A percentile compares a stretch with the other conserved stretches of the same genome.
These are phyloP conservation scores for Albatrellus sp. DNA, from an alignment of 1,284 basidiomycete species.

Conservation along the genomic window DNA sequence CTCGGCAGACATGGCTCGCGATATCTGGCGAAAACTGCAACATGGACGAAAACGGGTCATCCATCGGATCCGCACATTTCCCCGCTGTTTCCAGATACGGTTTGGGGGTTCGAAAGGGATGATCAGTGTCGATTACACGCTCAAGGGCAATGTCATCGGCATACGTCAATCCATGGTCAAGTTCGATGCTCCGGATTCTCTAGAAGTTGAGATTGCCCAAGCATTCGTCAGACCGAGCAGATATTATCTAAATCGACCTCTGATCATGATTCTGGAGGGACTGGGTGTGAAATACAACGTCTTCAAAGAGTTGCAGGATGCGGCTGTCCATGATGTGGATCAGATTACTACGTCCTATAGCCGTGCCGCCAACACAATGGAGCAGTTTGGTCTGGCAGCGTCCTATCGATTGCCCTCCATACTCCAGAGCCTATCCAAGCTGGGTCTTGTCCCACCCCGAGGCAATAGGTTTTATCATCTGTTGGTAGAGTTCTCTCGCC, in stretches of 20 bases:
- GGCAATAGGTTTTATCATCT: slow-evolving; percentile 37
- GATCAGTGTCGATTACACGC: slow-evolving; percentile 39
- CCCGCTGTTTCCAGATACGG: slow-evolving; percentile 46
- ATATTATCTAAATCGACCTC: slow-evolving; percentile 53
- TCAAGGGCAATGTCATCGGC: slow-evolving; percentile 32
- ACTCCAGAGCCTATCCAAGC: slow-evolving; percentile 35
- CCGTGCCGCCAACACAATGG: slow-evolving; percentile 34
- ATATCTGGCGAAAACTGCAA: slow-evolving; percentile 34
- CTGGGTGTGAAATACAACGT: slow-evolving; percentile 38
- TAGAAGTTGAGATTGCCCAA: slow-evolving; percentile 48
- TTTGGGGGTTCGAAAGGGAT: slow-evolving; percentile 54
- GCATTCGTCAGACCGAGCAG: slow-evolving; percentile 47
- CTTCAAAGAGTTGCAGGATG: slow-evolving; percentile 44
- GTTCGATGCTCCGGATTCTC: slow-evolving; percentile 36
- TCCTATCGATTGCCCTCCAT: slow-evolving; percentile 21
- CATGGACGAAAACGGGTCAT: slow-evolving; percentile 23
- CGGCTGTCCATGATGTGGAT: slow-evolving; percentile 35
- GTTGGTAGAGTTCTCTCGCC: slow-evolving; percentile 37
- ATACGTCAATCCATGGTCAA: slow-evolving; percentile 53
- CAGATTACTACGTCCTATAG: slow-evolving; percentile 29
- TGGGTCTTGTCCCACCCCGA: slow-evolving; percentile 18
- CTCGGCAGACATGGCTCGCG: slow-evolving; percentile 39
- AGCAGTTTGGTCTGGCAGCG: slow-evolving; percentile 27
- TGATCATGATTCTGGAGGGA: slow-evolving; percentile 57
- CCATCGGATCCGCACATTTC: slow-evolving; percentile 22